Evolutionary conservation across 768 basidiomycete genomes (phyloP), one percentile per base, ranked within the genome.

Genomic region (Stropharia rugosoannulata): DNA sequence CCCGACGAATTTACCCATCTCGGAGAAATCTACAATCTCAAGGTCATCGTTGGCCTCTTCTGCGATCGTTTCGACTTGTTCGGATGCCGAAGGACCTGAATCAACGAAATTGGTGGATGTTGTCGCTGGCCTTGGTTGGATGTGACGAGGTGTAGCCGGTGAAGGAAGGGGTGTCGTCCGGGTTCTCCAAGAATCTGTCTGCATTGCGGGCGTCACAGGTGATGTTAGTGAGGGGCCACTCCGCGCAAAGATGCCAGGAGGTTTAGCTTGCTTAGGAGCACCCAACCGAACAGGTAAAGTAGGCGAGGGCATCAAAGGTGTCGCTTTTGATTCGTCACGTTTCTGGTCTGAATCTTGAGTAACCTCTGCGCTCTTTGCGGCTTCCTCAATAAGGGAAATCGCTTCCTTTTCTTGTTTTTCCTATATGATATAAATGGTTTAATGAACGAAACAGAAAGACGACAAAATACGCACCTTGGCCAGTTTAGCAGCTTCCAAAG

Each of bases 11-110:
- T 83, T 86, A 41, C 77, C 87, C 66, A 92, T 76, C 45, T 93
- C 90, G 2, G 81, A 80, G 61, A 91, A 93, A 63, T 93, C 90
- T 6, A 93, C 81, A n/a, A 89, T 80, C 63, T 92, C 90, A 3
- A 92, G 77, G 52, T 84, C 80, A 61, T 87, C 88, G 18, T 79
- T 82, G 4, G 77, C 68, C 51, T 71, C 69, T 40, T 76, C 69
- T 15, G 72, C 71, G n/a, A 87, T 70, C 16, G 76, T 67, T 55
- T 75, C 76, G 29, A 77, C 72, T 44, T 75, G 75, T 27, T 78
- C 75, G 11, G 75, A 56, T 19, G 74, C 71, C 12, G 74, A 71
- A 18, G 68, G 73, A 38, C 73, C 66, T 5, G 75, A 64, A 36
- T 72, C 56, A 11, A 67, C 62, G 49, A 74, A 70, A 16, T 70